Base-by-base conservation (phyloP, 352 stramenopile species). In the Aphanomyces astaci region DNA sequence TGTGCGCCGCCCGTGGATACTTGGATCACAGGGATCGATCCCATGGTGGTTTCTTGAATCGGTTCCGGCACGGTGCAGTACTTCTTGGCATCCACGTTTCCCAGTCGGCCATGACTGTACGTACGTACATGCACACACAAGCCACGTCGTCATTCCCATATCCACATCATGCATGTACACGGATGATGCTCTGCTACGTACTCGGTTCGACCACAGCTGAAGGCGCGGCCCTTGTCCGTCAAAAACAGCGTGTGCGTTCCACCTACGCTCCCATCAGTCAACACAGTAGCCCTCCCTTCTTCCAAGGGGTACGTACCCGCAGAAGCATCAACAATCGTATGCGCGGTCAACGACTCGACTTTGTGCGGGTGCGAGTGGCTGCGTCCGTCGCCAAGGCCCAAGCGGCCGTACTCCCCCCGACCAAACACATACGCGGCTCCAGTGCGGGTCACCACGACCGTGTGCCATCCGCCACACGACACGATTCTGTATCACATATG, bases 201-300 rank as follows among this genome's bases (percentile, higher is more conserved):
- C 84, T 97, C 88, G 27, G 88, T 77, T 53, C 81, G 74, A 49
- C 90, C 89, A 49, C 81, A 85, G 71, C 86, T 92, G 71, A 86
- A 96, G 15, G 87, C 86, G 48, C 89, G 72, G 31, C 90, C 90
- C 28, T 96, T 84, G 46, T 78, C 81, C 24, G 86, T 94, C 33
- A 96, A 77, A 48, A 96, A 94, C 40, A 95, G 73, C 40, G 88
- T 95, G 81, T 97, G 89, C 66, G 79, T 87, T 11, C 79, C 79
- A 54, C 85, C 56, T 65, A 33, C 36, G 51, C 7, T 43, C 36
- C 7, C 36, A 43, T 15, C 7, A n/a, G n/a, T n/a, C n/a, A n/a
- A n/a, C n/a, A n/a, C n/a, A n/a, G n/a, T n/a, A n/a, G n/a, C n/a
- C n/a, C n/a, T n/a, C n/a, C n/a, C n/a, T n/a, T n/a, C 17, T 5